Evolutionary conservation across 139 green algal genomes (phyloP).

Genomic region (Chlorella sp.): DNA sequence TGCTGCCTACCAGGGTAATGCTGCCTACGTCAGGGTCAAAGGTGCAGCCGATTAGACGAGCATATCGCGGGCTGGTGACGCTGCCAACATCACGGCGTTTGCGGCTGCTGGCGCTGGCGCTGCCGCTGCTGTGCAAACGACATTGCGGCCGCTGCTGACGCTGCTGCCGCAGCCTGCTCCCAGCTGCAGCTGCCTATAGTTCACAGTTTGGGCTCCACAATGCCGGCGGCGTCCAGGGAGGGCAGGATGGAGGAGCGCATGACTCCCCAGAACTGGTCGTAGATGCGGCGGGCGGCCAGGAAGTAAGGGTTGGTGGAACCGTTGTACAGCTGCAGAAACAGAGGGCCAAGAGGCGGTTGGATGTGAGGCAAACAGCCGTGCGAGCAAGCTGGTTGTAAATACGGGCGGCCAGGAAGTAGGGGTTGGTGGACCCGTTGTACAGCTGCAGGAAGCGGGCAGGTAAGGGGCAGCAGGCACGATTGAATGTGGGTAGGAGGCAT

Average conservation of each 20-base stretch:
- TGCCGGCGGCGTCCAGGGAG: slow-evolving; percentile 14
- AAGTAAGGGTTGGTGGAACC: slow-evolving; percentile 22
- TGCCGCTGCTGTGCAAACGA: too few relatives aligned
- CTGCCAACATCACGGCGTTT: too few relatives aligned
- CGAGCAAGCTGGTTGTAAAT: slow-evolving; percentile 7
- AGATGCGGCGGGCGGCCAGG: slow-evolving; percentile 21
- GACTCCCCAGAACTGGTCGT: slow-evolving; percentile 19
- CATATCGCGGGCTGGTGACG: too few relatives aligned
- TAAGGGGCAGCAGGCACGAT: too few relatives aligned
- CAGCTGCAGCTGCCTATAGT: too few relatives aligned
- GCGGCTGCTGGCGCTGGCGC: too few relatives aligned
- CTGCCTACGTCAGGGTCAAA: too few relatives aligned
- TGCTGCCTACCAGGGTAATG: too few relatives aligned
- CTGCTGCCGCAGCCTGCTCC: background rate
- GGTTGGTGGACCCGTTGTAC: slow-evolving; percentile 18
- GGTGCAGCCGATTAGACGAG: too few relatives aligned
- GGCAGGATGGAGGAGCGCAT: slow-evolving; percentile 18
- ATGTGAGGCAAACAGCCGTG: too few relatives aligned
- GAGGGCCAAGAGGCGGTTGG: background rate
- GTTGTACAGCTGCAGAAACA: slow-evolving; percentile 18
- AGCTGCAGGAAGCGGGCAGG: background rate
- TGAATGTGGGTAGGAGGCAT: too few relatives aligned
- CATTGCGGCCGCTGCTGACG: too few relatives aligned
- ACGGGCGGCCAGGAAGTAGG: slow-evolving; percentile 24
- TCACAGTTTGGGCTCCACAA: slow-evolving; percentile 32